Evolutionary conservation across 169 alveolate species (phyloP).

Genomic region (Plasmodium reichenowi): DNA sequence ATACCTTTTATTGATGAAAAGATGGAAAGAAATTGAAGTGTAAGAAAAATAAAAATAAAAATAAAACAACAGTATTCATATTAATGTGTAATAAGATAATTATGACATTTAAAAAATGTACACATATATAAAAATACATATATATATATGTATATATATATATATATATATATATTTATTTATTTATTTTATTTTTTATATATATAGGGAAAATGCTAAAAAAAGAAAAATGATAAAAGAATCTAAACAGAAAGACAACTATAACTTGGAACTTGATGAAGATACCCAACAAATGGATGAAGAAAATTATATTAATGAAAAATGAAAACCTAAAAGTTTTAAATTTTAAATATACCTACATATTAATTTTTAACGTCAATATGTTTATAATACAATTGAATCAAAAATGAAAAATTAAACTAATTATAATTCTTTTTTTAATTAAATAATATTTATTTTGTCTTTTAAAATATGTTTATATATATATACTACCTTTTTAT

Average conservation of each 20-base stretch:
- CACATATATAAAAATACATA: background rate
- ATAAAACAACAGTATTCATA: constrained; percentile 2
- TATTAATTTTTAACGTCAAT: too few relatives aligned
- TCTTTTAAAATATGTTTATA: too few relatives aligned
- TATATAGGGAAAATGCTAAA: constrained; percentile 73
- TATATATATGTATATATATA: background rate
- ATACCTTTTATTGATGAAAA: constrained; percentile 85
- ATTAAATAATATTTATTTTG: too few relatives aligned
- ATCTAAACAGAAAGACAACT: constrained; percentile 7
- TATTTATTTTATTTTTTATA: constrained; percentile 4
- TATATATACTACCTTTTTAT: too few relatives aligned
- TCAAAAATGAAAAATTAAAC: too few relatives aligned
- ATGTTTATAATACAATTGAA: too few relatives aligned
- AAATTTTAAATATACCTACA: constrained; percentile 31
- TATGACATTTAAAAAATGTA: background rate
- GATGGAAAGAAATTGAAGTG: constrained; percentile 86
- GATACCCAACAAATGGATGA: constrained; percentile 23
- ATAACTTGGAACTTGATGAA: constrained; percentile 36
- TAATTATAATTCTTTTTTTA: too few relatives aligned
- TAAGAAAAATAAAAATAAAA: constrained; percentile 42
- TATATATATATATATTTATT: background rate
- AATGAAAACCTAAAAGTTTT: constrained; percentile 21
- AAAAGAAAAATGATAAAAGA: constrained; percentile 65
- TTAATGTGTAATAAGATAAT: constrained; percentile 13
- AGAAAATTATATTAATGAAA: constrained; percentile 25